Base-by-base conservation (phyloP, 1,139 yeast species). In the Nakaseomyces delphensis region DNA sequence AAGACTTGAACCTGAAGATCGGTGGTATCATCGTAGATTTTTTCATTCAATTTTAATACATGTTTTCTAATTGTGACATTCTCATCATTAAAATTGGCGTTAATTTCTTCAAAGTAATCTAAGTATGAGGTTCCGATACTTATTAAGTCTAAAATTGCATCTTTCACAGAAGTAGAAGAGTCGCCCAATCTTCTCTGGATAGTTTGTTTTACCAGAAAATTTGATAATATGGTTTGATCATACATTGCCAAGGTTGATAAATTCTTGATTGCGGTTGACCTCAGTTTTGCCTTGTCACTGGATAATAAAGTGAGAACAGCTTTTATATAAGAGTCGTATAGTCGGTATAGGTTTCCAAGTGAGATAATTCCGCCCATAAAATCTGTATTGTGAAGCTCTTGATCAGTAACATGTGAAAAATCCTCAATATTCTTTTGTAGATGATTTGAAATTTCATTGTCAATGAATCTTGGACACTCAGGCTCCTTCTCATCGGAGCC, bases 131-230 rank as follows among this genome's bases (percentile, higher is more conserved):
- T 45, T 1, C 56, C 53, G 10, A 51, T 47, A 11, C 74, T 71
- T 23, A 84, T 63, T 41, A 86, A 67, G 37, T 84, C 94, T 21
- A 85, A 64, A 1, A 79, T 79, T 0, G 94, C 84, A 55, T 82
- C 89, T 47, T 87, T 70, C 0, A 85, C 91, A 43, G 79, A 71
- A 0, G 94, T 76, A 1, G 89, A 82, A 0, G 69, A 56, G 50
- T 83, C 91, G 4, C 57, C 62, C 30, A 85, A 62, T 40, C 79
- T 64, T 8, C 62, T 65, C 1, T 77, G 66, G 4, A 85, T 65
- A 0, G 82, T 69, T 7, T 64, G 65, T 48, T 73, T 78, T 4
- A 84, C 71, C 19, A 65, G 63, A 0, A 76, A 70, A 1, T 73
- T 63, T 1, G 69, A 58, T 35, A 83, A 59, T 27, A 83, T 60